phyloP scores from a whole-genome alignment of 1,139 yeast genomes.

The Suhomyces bribrorum region DNA sequence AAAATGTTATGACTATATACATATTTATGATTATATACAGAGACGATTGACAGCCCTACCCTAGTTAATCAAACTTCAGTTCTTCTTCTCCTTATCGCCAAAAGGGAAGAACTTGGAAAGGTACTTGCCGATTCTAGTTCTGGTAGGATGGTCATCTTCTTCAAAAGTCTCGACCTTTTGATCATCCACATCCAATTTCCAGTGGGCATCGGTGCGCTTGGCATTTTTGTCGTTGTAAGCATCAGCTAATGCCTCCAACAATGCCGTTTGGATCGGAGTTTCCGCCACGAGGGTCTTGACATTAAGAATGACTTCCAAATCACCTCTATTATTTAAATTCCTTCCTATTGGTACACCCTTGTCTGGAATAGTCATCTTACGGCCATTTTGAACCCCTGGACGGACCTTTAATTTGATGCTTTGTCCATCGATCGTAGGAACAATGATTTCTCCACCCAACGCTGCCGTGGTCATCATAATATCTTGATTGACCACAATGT shows the following conservation, averaged over 20 bases:
- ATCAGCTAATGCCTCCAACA: constrained; percentile 93
- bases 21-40: constrained; percentile 5
- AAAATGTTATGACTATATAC: constrained; percentile 3
- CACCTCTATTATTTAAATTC: constrained; percentile 67
- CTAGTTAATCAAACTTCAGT: constrained; percentile 3
- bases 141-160: constrained; percentile 54
- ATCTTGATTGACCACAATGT: constrained; percentile 62
- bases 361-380: constrained; percentile 73
- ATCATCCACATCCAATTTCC: constrained; percentile 47
- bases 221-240: constrained; percentile 81
- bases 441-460: constrained; percentile 83
- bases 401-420: constrained; percentile 78
- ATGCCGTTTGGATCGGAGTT: constrained; percentile 87
- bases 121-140: constrained; percentile 62
- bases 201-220: constrained; percentile 62
- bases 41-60: background rate
- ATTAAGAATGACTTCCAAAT: constrained; percentile 71
- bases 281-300: constrained; percentile 74
- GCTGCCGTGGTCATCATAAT: constrained; percentile 96
- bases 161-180: constrained; percentile 27
- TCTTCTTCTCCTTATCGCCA: constrained; percentile 22
- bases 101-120: constrained; percentile 64
- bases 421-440: constrained; percentile 84
- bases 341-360: constrained; percentile 81
- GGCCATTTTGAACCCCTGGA: constrained; percentile 81